Base-by-base conservation (phyloP, 371 early-diverging fungal species). In the Rhizoclosmatium hyalinum region DNA sequence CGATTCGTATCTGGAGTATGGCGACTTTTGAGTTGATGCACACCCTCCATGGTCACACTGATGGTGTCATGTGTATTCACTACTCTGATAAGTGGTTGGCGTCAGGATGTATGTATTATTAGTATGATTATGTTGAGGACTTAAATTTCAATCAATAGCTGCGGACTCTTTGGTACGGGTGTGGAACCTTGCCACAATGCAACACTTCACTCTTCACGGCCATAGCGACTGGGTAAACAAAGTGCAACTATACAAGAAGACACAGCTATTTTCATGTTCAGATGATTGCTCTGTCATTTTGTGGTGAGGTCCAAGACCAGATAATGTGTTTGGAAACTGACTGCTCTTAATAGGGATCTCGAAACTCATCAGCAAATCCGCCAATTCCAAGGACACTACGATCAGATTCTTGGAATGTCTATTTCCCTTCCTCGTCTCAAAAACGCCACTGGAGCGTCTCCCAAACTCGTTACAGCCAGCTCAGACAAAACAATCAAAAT, bases 11-110 rank as follows among this genome's bases (percentile, higher is more conserved):
- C 24, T 96, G 95, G 95, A 87, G 91, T 70, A 77, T 92, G 57
- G 91, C 94, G 73, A 92, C 94, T 0, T 93, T 95, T n/a, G 89
- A 93, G 73, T 81, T 89, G 94, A 94, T 98, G 54, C 92, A 95
- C 41, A 93, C 92, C 0, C 80, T 98, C 61, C 91, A 89, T 60
- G 92, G 92, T 43, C 95, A 97, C 46, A 89, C 88, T 69, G 84
- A 84, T 65, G 96, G 96, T 21, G 93, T 98, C 19, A 86, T 91
- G 43, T 92, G 91, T 32, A 83, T 96, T 19, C 94, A 97, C 81
- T 96, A 94, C 78, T 91, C 92, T 74, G 89, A 91, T 21, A 89
- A 92, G 57, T 84, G 88, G 17, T 74, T 92, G 3, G 82, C 80
- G 3, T 77, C 80, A 5, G 81, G 83, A 80, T 95, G 72, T 71